Evolutionary conservation across 352 stramenopile genomes (phyloP), one percentile per base, ranked within the genome.

Genomic region (Phytophthora vignae): DNA sequence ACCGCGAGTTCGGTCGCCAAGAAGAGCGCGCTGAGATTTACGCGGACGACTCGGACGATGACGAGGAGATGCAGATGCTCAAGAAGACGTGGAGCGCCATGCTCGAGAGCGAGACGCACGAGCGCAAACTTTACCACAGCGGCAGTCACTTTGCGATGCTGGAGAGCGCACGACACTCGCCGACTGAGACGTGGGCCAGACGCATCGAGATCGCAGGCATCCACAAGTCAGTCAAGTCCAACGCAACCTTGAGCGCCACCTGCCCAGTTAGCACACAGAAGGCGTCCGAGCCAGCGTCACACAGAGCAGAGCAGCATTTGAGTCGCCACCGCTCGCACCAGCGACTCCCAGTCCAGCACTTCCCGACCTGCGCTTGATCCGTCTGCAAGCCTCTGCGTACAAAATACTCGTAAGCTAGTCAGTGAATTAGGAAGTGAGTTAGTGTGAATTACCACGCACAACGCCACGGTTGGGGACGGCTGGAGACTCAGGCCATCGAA

Each of bases 171-270:
- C 29, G 54, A 22, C 56, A 72, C 1, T 64, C 65, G 38, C 46
- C 67, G 3, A 60, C 77, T 2, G 75, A 83, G 21, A 73, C 81
- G 9, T 91, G 78, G 78, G 82, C 71, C 1, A 83, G 74, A 40
- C 85, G 83, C 4, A 67, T 93, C 57, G 82, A 91, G 76, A 90
- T 93, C 67, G 82, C 85, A 2, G 80, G 83, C 1, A 84, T 90
- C 27, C 73, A 53, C 52, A 66, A 58, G 14, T 25, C 53, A 27
- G 38, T 19, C 2, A 65, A 54, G n/a, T 10, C 46, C 7, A 68
- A 62, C 3, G 17, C 38, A 54, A 7, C 50, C 48, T 40, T 53
- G 17, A 72, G 36, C 21, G 27, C 49, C 1, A 56, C 58, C 5
- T 36, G 17, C n/a, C 25, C 61, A 25, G 53, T 36, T 11, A 12